These are phyloP conservation scores for Heritiera fomes DNA, from an alignment of 345 rosid species.

Conservation along the genomic window DNA sequence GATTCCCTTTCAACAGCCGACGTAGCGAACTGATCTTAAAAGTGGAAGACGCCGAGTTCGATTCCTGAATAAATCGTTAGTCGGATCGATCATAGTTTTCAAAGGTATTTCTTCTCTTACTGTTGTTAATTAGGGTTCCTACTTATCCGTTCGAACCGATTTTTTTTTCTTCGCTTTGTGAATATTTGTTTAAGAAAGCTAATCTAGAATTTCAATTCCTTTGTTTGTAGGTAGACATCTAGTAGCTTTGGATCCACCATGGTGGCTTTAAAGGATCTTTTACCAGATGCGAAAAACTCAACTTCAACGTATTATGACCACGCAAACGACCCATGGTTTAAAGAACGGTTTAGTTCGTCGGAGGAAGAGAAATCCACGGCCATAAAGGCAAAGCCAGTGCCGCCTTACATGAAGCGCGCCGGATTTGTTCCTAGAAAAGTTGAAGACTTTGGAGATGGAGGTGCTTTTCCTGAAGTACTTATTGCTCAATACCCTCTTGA, in stretches of 20 bases:
- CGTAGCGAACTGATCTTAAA: background rate
- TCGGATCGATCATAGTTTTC: background rate
- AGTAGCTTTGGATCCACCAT: constrained; percentile 26
- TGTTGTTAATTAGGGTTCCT: background rate
- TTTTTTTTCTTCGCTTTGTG: background rate
- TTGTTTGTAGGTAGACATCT: background rate
- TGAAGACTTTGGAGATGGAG: constrained; percentile 97
- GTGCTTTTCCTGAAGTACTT: constrained; percentile 95
- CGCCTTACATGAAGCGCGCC: constrained; percentile 67
- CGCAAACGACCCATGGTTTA: constrained; percentile 92
- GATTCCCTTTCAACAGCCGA: background rate
- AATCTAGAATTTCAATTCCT: background rate
- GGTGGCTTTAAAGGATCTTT: constrained; percentile 63
- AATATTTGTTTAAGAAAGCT: background rate
- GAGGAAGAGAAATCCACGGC: constrained; percentile 41
- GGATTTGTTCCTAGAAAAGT: constrained; percentile 78
- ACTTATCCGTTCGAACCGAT: background rate
- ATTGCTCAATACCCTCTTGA: constrained; percentile 89
- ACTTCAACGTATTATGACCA: constrained; percentile 67
- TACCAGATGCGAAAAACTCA: constrained; percentile 72
- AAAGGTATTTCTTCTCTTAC: background rate
- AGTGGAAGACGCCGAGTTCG: background rate
- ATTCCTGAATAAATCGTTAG: background rate
- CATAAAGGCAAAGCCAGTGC: constrained; percentile 54
- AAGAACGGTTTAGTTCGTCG: constrained; percentile 55